Conservation (phyloP, 2,329 filamentous ascomycete species). For the Arthroderma uncinatum region DNA sequence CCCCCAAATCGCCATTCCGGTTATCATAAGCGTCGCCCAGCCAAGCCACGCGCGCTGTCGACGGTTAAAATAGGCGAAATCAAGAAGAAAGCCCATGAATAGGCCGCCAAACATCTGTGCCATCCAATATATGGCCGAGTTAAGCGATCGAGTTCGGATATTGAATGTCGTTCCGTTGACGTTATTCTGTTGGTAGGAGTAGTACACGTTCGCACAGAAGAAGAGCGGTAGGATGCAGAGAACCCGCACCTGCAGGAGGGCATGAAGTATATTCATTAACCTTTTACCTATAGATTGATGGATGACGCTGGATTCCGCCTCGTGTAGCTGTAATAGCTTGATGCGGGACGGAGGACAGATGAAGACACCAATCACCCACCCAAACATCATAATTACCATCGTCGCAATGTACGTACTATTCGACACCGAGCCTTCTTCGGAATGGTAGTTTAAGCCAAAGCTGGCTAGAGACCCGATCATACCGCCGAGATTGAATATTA, state of each 20-base stretch:
- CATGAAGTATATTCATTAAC: slow-evolving; percentile 26
- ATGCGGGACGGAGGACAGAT: slow-evolving; percentile 40
- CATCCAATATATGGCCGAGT: slow-evolving; percentile 46
- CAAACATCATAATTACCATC: slow-evolving; percentile 40
- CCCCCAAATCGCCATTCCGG: slow-evolving; percentile 46
- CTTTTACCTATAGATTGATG: slow-evolving; percentile 25
- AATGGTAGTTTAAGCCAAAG: slow-evolving; percentile 37
- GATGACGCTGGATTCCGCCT: slow-evolving; percentile 31
- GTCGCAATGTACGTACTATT: slow-evolving; percentile 43
- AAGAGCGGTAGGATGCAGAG: slow-evolving; percentile 44
- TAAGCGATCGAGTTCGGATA: slow-evolving; percentile 45
- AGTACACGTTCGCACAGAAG: slow-evolving; percentile 47
- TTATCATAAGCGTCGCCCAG: slow-evolving; percentile 38
- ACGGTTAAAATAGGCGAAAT: slow-evolving; percentile 27
- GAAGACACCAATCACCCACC: slow-evolving; percentile 39
- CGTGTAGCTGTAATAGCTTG: slow-evolving; percentile 30
- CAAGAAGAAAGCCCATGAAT: slow-evolving; percentile 36
- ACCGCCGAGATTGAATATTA: slow-evolving; percentile 39
- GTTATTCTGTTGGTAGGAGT: slow-evolving; percentile 47
- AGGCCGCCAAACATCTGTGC: slow-evolving; percentile 46
- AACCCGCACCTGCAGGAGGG: slow-evolving; percentile 37
- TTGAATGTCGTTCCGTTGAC: slow-evolving; percentile 47
- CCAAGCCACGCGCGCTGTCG: slow-evolving; percentile 38
- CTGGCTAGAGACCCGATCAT: slow-evolving; percentile 36
- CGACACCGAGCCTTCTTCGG: slow-evolving; percentile 35